phyloP scores from a whole-genome alignment of 805 yeast genomes.

The Pichia thaimueangensis region DNA sequence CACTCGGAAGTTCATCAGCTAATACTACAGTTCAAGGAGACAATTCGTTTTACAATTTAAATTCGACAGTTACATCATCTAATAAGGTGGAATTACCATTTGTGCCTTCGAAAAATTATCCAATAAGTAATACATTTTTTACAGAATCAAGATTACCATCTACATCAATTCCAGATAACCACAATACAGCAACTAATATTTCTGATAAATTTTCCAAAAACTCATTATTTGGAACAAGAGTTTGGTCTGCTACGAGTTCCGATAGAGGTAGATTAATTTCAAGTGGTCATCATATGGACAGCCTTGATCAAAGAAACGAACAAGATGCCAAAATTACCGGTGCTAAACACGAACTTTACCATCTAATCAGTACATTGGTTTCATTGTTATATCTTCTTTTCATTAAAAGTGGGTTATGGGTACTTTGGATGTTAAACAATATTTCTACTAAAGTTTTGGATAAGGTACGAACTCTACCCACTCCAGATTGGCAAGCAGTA shows the following conservation, averaged over 20 bases:
- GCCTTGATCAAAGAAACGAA: background rate
- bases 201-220: conserved; percentile 4
- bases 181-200: conserved; percentile 3
- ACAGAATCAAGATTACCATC: conserved; percentile 5
- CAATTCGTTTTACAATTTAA: background rate
- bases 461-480: conserved; percentile 22
- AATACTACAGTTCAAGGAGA: conserved; percentile 3
- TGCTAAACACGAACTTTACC: conserved; percentile 22
- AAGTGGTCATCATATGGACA: background rate
- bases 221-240: conserved; percentile 4
- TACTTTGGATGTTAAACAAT: conserved; percentile 17
- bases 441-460: conserved; percentile 13
- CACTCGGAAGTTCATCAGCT: background rate
- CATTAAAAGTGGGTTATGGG: conserved; percentile 22
- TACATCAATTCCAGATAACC: background rate
- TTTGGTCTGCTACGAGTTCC: conserved; percentile 1
- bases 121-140: conserved; percentile 7
- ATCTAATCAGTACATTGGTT: conserved; percentile 19
- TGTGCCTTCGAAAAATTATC: conserved; percentile 12
- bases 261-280: background rate
- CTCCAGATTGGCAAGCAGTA: conserved; percentile 16
- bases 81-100: conserved; percentile 13
- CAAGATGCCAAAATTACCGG: conserved; percentile 2
- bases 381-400: conserved; percentile 18
- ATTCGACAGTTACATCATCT: background rate